These are phyloP conservation scores for Orbilia javanica DNA, from an alignment of 2,329 filamentous ascomycete species.

Conservation along the genomic window DNA sequence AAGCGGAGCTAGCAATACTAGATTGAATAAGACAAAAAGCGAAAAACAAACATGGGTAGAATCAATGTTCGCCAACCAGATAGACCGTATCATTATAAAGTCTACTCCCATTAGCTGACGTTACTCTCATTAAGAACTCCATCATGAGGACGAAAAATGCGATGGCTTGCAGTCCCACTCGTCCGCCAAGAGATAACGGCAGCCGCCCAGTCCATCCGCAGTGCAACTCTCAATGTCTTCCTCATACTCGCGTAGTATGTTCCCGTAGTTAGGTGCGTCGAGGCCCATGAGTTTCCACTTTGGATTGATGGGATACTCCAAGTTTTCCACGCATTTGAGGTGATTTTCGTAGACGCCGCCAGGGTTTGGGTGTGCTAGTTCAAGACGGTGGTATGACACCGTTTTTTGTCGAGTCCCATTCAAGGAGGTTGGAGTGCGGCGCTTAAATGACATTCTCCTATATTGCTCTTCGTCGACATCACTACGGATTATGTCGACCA, in stretches of 20 bases:
- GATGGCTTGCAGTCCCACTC: background rate
- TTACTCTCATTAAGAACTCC: no score
- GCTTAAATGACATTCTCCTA: background rate
- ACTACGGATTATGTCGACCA: background rate
- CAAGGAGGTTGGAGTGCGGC: background rate
- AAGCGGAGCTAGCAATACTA: no score
- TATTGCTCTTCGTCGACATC: background rate
- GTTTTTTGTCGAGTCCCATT: background rate
- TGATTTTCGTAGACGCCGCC: background rate
- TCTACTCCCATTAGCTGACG: no score
- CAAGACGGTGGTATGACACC: background rate
- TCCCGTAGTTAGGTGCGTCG: background rate
- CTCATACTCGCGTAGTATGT: background rate
- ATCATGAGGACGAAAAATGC: background rate
- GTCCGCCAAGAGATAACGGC: background rate
- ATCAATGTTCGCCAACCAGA: no score
- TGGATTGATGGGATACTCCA: background rate
- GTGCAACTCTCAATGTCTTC: background rate
- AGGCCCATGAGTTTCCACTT: background rate
- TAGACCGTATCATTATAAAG: no score
- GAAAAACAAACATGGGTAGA: no score
- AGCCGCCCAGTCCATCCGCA: background rate
- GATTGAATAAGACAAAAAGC: no score
- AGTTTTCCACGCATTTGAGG: background rate
- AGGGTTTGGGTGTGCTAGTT: background rate